A percentile compares a stretch with the other conserved stretches of the same genome.
Conservation (phyloP, 306 rosid genomes). For the Macrotyloma uniflorum region DNA sequence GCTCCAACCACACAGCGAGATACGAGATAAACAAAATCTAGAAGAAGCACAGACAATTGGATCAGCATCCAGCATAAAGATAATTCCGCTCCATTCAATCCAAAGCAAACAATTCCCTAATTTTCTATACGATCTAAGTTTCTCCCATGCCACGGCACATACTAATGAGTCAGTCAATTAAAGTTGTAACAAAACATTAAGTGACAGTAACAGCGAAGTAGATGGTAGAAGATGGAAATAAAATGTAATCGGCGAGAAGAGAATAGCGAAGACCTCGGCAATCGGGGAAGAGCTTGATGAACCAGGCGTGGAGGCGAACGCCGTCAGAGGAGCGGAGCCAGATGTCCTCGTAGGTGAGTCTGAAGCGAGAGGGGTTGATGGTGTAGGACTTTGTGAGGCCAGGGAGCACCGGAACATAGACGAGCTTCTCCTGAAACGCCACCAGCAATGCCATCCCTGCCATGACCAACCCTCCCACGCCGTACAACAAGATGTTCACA, state of each 20-base stretch:
- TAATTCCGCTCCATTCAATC: background rate
- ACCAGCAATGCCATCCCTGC: constrained; percentile 95
- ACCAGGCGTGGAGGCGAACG: constrained; percentile 95
- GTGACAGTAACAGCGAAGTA: background rate
- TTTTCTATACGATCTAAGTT: background rate
- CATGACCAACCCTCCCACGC: constrained; percentile 84
- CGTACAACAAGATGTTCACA: constrained; percentile 66
- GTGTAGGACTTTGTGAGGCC: constrained; percentile 88
- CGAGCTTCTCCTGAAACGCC: constrained; percentile 88
- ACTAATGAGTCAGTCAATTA: too few relatives aligned
- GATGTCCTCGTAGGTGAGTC: constrained; percentile 80
- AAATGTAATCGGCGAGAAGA: background rate
- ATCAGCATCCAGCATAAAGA: background rate
- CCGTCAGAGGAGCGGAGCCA: constrained; percentile 96
- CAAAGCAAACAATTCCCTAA: background rate
- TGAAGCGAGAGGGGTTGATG: constrained; percentile 79
- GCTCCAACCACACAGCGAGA: background rate
- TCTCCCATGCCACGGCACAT: background rate
- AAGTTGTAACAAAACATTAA: background rate
- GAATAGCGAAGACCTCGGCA: constrained; percentile 64
- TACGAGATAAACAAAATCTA: background rate
- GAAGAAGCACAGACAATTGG: background rate
- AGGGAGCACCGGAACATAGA: constrained; percentile 91
- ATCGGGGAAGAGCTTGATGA: constrained; percentile 92
- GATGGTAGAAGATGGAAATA: background rate